Base-by-base conservation (phyloP, 2,329 filamentous ascomycete species). In the Rhynchosporium secalis region DNA sequence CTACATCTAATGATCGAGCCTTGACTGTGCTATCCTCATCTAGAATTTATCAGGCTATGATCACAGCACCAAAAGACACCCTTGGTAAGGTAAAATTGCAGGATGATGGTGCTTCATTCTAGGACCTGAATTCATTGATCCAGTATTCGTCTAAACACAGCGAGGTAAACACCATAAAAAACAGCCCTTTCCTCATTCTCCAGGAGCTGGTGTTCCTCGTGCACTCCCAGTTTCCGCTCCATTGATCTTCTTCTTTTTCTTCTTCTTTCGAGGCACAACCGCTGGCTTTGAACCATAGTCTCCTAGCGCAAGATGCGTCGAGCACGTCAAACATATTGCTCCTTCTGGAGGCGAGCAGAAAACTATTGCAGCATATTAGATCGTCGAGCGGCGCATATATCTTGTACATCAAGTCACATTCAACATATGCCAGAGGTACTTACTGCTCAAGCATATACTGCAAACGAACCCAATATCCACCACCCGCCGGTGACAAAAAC, bases 401-500 rank as follows among this genome's bases (percentile, higher is more conserved):
- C n/a, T 40, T 7, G 3, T 15, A 8, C 31, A 13, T 26, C 15
- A 40, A 41, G 12, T 15, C 15, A 56, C 7, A 10, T 54, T 12
- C 45, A 26, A 26, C 7, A 26, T 5, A 12, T 4, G 33, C 36
- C 20, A 15, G 10, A 46, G 47, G 56, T 13, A 76, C 79, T 71
- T 76, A 84, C 81, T 99, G 75, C 91, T 96, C 49, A 99, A 80
- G 73, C 95, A 99, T 69, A 99, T 92, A 65, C 91, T 96, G 79
- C 95, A 99, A 43, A 99, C 94, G 74, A 91, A 99, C 8, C 93
- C 95, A 1, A 93, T 86, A 76, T 97, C 92, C 48, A 99, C 89
- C 26, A 98, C 92, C 41, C 86, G 86, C 56, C 94, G 84, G 77
- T 99, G 95, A 75, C 95, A 99, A 78, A 99, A 99, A 75, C 95